A percentile compares a stretch with the other conserved stretches of the same genome.
phyloP scores from a whole-genome alignment of 1,139 yeast genomes.

The Blastobotrys illinoisensis region DNA sequence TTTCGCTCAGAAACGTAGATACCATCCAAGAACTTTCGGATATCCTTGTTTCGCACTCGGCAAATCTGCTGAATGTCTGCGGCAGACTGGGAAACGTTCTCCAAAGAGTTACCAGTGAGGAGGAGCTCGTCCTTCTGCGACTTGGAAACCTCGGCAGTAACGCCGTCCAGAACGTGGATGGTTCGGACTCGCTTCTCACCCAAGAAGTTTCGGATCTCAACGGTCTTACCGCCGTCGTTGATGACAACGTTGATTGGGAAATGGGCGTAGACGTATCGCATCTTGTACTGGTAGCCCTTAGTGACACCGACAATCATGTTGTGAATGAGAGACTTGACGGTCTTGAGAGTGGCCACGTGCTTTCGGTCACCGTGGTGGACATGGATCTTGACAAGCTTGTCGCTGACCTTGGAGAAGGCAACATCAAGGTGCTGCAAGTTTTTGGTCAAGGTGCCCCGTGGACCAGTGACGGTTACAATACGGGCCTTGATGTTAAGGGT shows the following conservation, averaged over 20 bases:
- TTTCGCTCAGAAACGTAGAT: conserved; percentile 98
- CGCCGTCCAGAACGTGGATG: conserved; percentile 85
- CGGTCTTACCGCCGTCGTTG: conserved; percentile 64
- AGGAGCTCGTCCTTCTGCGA: conserved; percentile 88
- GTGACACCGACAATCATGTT: conserved; percentile 99
- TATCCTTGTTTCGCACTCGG: conserved; percentile 99
- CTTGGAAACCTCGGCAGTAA: conserved; percentile 61
- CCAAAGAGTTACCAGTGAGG: conserved; percentile 90
- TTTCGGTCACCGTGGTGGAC: conserved; percentile 99
- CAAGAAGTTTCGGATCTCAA: conserved; percentile 98
- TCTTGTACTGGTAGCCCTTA: conserved; percentile 98
- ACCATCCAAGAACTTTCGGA: conserved; percentile 99
- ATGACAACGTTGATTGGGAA: conserved; percentile 99
- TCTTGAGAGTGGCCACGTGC: conserved; percentile 99
- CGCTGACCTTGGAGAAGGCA: conserved; percentile 72
- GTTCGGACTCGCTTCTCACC: conserved; percentile 97
- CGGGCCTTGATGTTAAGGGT: conserved; percentile 90
- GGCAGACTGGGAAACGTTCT: conserved; percentile 94
- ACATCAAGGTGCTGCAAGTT: conserved; percentile 93
- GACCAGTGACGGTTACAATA: conserved; percentile 86
- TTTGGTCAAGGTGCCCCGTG: conserved; percentile 95
- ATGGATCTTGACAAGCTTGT: conserved; percentile 74
- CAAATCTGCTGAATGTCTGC: conserved; percentile 96
- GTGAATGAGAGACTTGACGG: conserved; percentile 90
- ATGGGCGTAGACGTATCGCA: conserved; percentile 99